A percentile compares a stretch with the other conserved stretches of the same genome.
Conservation (phyloP, 805 yeast species). For the Grigorovia humatica region DNA sequence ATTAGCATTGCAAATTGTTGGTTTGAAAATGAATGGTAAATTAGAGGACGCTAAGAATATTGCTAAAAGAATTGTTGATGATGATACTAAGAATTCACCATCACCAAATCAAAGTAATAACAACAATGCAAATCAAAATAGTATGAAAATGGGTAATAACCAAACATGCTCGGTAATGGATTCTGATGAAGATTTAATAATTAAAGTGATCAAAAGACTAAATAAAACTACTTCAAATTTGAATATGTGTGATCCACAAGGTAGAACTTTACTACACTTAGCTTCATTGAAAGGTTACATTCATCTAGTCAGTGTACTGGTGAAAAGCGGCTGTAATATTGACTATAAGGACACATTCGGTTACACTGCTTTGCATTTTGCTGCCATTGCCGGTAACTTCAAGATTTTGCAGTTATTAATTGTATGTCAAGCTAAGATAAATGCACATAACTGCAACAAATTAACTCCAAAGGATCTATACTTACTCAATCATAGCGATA, state of each 20-base stretch:
- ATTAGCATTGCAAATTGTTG: constrained; percentile 91
- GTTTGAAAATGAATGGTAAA: constrained; percentile 91
- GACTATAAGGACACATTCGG: constrained; percentile 74
- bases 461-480: constrained; percentile 28
- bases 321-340: constrained; percentile 55
- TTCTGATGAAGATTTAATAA: constrained; percentile 32
- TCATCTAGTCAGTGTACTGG: constrained; percentile 49
- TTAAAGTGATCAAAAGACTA: constrained; percentile 53
- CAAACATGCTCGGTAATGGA: constrained; percentile 4
- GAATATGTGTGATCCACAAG: constrained; percentile 71
- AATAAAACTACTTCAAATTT: constrained; percentile 60
- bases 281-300: constrained; percentile 69
- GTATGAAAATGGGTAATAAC: background rate
- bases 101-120: background rate
- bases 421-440: constrained; percentile 53
- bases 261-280: constrained; percentile 82
- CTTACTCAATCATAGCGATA: constrained; percentile 10
- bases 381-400: constrained; percentile 65
- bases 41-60: constrained; percentile 90
- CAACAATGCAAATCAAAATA: background rate
- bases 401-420: constrained; percentile 52
- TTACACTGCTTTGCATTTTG: constrained; percentile 79
- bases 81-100: constrained; percentile 16
- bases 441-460: constrained; percentile 43
- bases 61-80: constrained; percentile 81